phyloP scores from a whole-genome alignment of 352 stramenopile genomes.

The Hyaloperonospora brassicae region DNA sequence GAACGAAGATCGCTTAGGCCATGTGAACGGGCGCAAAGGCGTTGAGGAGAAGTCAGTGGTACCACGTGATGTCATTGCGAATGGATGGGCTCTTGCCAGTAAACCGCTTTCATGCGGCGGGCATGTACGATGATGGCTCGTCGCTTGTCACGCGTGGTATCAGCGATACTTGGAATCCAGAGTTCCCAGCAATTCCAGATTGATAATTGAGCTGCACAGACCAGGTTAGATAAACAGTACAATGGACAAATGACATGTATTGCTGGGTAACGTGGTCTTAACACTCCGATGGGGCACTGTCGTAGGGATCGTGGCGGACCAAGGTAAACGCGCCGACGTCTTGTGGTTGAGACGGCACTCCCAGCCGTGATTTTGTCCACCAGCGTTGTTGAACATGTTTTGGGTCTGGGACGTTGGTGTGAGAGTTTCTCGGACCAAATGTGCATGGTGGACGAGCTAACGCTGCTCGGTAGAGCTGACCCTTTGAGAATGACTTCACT shows the following conservation, averaged over 20 bases:
- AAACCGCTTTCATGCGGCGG: slow-evolving; percentile 34
- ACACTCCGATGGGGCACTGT: slow-evolving; percentile 16
- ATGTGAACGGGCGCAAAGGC: slow-evolving; percentile 1
- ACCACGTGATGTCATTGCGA: slow-evolving; percentile 48
- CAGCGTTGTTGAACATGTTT: slow-evolving; percentile 15
- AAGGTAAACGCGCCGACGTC: slow-evolving; percentile 46
- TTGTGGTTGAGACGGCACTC: slow-evolving; percentile 87
- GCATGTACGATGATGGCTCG: slow-evolving; percentile 26
- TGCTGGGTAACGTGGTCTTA: not conserved
- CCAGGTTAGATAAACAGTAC: slow-evolving; percentile 5
- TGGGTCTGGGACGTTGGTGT: too few relatives aligned
- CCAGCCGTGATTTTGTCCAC: slow-evolving; percentile 90
- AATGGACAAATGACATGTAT: slow-evolving; percentile 1
- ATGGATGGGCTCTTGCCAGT: slow-evolving; percentile 48
- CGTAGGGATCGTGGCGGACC: slow-evolving; percentile 41
- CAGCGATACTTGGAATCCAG: slow-evolving; percentile 46
- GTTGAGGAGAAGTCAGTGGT: slow-evolving; percentile 9
- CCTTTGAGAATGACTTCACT: slow-evolving; percentile 42
- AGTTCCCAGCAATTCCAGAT: slow-evolving; percentile 37
- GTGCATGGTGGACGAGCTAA: slow-evolving; percentile 66
- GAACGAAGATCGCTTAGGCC: not conserved
- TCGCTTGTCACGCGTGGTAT: slow-evolving; percentile 28
- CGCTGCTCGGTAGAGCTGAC: slow-evolving; percentile 28
- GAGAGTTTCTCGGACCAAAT: slow-evolving; percentile 36
- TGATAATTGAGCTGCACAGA: slow-evolving; percentile 3